Percentiles rank a stretch among this genome's conserved stretches.
These are phyloP conservation scores for Colletotrichum sp. DNA, from an alignment of 2,329 filamentous ascomycete species.

Conservation along the genomic window DNA sequence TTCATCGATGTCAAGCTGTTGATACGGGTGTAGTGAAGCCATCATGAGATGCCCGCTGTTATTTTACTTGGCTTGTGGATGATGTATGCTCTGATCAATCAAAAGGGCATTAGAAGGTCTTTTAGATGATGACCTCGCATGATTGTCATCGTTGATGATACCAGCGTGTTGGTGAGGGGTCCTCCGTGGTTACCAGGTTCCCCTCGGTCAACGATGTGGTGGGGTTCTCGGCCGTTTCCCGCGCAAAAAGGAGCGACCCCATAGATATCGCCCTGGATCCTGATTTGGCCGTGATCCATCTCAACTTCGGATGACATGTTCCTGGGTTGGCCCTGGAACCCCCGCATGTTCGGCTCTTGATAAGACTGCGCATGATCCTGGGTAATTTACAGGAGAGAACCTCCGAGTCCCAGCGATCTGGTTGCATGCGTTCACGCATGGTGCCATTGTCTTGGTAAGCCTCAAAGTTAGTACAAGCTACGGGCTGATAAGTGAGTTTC, in stretches of 20 bases:
- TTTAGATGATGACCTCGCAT: fast-evolving
- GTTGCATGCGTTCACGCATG: not conserved
- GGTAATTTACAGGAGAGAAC: not conserved
- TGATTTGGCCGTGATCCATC: not conserved
- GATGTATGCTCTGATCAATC: not conserved
- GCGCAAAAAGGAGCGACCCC: conserved; percentile 1
- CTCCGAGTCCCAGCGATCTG: not conserved
- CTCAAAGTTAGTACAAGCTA: fast-evolving
- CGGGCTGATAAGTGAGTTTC: not conserved
- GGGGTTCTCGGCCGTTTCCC: not conserved
- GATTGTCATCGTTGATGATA: not conserved
- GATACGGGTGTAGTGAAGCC: conserved; percentile 6
- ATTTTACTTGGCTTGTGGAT: fast-evolving
- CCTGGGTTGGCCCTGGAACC: not conserved
- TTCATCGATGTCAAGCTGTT: conserved; percentile 26
- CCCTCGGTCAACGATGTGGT: not conserved
- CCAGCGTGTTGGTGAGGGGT: not conserved
- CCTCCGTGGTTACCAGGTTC: not conserved
- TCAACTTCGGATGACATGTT: not conserved
- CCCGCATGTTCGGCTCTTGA: not conserved
- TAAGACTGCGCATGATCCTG: not conserved
- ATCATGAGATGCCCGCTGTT: not conserved
- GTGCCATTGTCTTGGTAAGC: not conserved
- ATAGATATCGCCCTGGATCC: not conserved
- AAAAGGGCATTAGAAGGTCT: fast-evolving